Evolutionary conservation across 2,329 filamentous ascomycete genomes (phyloP).

Genomic region (Stachybotrys chartarum): DNA sequence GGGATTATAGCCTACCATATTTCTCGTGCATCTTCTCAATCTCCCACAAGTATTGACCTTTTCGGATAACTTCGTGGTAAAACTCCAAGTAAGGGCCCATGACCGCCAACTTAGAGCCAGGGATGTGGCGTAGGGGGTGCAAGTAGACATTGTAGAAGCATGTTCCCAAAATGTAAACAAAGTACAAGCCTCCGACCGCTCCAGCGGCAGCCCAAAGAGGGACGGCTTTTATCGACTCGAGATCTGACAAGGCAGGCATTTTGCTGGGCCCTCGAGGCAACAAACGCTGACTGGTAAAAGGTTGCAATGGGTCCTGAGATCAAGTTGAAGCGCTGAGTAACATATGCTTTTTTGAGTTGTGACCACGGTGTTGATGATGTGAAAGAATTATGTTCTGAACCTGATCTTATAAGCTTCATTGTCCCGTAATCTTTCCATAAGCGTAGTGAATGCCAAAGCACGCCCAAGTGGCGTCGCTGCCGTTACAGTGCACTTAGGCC

Average conservation of each 20-base stretch:
- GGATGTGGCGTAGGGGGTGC: conserved; percentile 21
- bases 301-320: too few species aligned
- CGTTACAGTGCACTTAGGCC: too few species aligned
- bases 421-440: too few species aligned
- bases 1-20: conserved; percentile 13
- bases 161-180: background rate
- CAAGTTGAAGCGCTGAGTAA: too few species aligned
- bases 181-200: background rate
- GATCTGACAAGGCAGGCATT: background rate
- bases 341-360: too few species aligned
- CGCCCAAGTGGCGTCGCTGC: too few species aligned
- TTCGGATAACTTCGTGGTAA: conserved; percentile 15
- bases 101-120: conserved; percentile 21
- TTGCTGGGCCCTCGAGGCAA: background rate
- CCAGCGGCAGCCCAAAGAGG: background rate
- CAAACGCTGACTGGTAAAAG: too few species aligned
- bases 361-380: too few species aligned
- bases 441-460: too few species aligned
- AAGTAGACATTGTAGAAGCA: conserved; percentile 19
- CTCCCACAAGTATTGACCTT: conserved; percentile 16
- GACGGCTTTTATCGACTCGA: background rate
- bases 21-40: conserved; percentile 18
- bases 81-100: conserved; percentile 18
- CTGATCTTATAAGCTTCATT: too few species aligned
- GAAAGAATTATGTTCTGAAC: too few species aligned